Evolutionary conservation across 495 filamentous ascomycete species (phyloP).

Genomic region (Sordaria brevicollis): DNA sequence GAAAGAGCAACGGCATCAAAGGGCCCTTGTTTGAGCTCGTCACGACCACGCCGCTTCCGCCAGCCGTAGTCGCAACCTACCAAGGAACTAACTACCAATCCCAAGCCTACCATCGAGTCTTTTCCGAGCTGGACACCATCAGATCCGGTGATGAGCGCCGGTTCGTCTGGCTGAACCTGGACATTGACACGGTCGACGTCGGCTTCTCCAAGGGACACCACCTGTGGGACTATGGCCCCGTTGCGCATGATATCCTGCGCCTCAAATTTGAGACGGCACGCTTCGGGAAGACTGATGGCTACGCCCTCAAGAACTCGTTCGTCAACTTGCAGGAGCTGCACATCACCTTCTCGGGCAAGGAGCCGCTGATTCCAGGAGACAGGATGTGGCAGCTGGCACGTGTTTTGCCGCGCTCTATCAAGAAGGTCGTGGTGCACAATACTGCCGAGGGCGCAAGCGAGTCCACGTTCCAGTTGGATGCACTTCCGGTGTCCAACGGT

Average conservation of each 20-base stretch:
- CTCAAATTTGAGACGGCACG: neutral
- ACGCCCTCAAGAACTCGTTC: neutral
- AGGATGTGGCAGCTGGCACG: no score
- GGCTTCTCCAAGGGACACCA: accelerated
- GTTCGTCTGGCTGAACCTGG: neutral
- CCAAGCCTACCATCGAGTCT: neutral
- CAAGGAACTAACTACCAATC: neutral
- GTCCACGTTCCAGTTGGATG: no score
- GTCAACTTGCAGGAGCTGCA: neutral
- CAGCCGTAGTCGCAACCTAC: no score
- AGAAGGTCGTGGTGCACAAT: neutral
- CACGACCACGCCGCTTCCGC: neutral
- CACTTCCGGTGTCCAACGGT: no score
- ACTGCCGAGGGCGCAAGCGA: no score
- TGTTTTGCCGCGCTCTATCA: neutral
- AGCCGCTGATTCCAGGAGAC: no score
- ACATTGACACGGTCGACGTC: neutral
- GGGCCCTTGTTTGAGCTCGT: no score
- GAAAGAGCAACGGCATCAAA: no score
- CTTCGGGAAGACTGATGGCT: no score
- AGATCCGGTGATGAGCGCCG: neutral
- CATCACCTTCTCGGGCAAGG: neutral
- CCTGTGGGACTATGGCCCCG: accelerated
- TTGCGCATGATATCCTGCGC: neutral
- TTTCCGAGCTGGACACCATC: neutral